A percentile compares a stretch with the other conserved stretches of the same genome.
Conservation (phyloP, 2,329 filamentous ascomycete genomes). For the Arthrinium phaeospermum region DNA sequence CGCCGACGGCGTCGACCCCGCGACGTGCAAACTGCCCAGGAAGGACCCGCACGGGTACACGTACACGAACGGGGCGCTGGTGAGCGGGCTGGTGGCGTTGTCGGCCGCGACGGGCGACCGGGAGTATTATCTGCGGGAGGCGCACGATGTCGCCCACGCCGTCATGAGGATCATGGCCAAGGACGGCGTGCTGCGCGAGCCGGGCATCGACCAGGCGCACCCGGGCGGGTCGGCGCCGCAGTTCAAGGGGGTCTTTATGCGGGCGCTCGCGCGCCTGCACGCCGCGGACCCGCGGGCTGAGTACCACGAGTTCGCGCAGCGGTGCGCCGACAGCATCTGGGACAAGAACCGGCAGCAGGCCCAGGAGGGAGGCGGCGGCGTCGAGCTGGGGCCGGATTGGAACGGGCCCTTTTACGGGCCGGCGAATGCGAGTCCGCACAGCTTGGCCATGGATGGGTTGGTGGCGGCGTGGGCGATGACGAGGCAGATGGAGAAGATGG, state of each 20-base stretch:
- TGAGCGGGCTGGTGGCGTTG: constrained; percentile 59
- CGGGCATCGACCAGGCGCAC: constrained; percentile 51
- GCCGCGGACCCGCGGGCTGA: constrained; percentile 48
- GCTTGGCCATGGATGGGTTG: constrained; percentile 38
- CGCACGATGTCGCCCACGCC: constrained; percentile 54
- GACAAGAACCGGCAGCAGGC: constrained; percentile 39
- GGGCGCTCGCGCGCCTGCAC: constrained; percentile 65
- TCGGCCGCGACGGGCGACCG: constrained; percentile 47
- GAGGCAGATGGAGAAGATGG: not conserved
- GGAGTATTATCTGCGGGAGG: constrained; percentile 47
- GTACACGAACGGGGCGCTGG: constrained; percentile 56
- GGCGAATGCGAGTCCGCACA: constrained; percentile 35
- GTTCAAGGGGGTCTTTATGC: constrained; percentile 74
- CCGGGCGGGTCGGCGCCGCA: constrained; percentile 48
- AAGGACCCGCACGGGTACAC: constrained; percentile 52
- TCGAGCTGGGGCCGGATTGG: constrained; percentile 38
- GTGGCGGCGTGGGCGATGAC: constrained; percentile 29
- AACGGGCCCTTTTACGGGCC: constrained; percentile 35
- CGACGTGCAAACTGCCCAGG: constrained; percentile 51
- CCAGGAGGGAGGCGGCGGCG: not conserved
- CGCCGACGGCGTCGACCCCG: constrained; percentile 54
- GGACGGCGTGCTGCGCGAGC: constrained; percentile 60
- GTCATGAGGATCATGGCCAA: constrained; percentile 51
- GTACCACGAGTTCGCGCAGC: constrained; percentile 46
- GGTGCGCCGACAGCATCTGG: constrained; percentile 43